Base-by-base conservation (phyloP, 2,329 filamentous ascomycete species). In the Talaromyces sp. region DNA sequence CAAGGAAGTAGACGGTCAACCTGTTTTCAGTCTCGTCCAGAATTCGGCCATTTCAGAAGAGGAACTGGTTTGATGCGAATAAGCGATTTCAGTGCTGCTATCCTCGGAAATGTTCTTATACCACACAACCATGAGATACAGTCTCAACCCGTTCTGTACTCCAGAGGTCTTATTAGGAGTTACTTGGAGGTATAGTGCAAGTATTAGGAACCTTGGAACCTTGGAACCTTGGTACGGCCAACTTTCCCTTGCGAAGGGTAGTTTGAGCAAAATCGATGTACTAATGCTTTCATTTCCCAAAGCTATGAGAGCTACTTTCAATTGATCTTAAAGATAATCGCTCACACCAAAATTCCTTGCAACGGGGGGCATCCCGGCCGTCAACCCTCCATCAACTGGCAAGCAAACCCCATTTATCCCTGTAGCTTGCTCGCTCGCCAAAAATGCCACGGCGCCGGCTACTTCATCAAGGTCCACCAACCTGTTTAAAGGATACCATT, bases 91-190 rank as follows among this genome's bases (percentile, higher is more conserved):
- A 73, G 73, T 37, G 61, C 71, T 22, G 71, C 73, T 8, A 68
- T 72, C 39, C 70, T 66, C 62, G 72, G 72, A 37, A 57, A 73
- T 50, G 59, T 52, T 2, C 66, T 76, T 72, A 60, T 63, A 13
- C 66, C 67, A 4, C 68, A 77, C 71, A 68, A 84, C 77, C 69
- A 81, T 73, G 59, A 79, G 73, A 70, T 84, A 77, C 52, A 86
- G 73, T 39, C 39, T 45, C 39, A 15, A 9, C 11, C 39, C 10
- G 7, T 47, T 47, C 22, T 47, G 39, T 22, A 25, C 72, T 3
- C 74, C 73, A 7, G 74, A 77, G 63, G 75, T 77, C 31, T 68
- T 76, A 13, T 64, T 76, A 3, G 68, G 70, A 25, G 69, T 68
- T 8, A 70, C 67, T 1, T 76, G 72, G 73, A 70, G 70, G 5